A percentile compares a stretch with the other conserved stretches of the same genome.
Evolutionary conservation across 495 filamentous ascomycete species (phyloP).

Genomic region (Acidomyces sp.): DNA sequence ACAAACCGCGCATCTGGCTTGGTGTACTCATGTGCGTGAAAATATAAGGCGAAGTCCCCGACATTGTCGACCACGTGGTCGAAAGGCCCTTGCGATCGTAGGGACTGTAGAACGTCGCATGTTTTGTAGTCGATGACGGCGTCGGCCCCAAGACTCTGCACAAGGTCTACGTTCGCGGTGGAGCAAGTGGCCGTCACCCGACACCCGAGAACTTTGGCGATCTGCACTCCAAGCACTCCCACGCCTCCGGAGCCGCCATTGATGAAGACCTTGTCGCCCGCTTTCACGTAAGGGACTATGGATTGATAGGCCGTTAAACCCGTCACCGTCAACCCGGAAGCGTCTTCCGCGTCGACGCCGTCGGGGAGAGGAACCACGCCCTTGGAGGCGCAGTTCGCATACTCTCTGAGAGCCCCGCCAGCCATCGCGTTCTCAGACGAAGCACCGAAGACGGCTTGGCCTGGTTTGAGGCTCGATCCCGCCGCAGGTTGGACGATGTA

Average conservation of each 20-base stretch:
- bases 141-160: slow-evolving; percentile 20
- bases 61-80: slow-evolving; percentile 21
- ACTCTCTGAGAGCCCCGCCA: slow-evolving; percentile 45
- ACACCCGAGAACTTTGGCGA: slow-evolving; percentile 53
- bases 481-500: slow-evolving; percentile 35
- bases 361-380: slow-evolving; percentile 33
- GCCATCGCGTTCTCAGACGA: slow-evolving; percentile 22
- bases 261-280: slow-evolving; percentile 48
- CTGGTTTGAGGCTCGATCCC: slow-evolving; percentile 31
- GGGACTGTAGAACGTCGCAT: slow-evolving; percentile 8
- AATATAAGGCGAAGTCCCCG: slow-evolving; percentile 14
- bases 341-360: slow-evolving; percentile 38
- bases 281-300: slow-evolving; percentile 40
- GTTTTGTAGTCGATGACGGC: slow-evolving; percentile 22
- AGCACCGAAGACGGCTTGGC: slow-evolving; percentile 47
- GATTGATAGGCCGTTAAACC: slow-evolving; percentile 48
- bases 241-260: slow-evolving; percentile 55
- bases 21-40: slow-evolving; percentile 16
- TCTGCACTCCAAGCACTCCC: slow-evolving; percentile 50
- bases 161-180: slow-evolving; percentile 41
- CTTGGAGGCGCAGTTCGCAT: slow-evolving; percentile 26
- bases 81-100: slow-evolving; percentile 11
- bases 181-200: slow-evolving; percentile 50
- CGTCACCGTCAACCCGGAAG: slow-evolving; percentile 41
- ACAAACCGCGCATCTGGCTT: slow-evolving; percentile 14